A percentile compares a stretch with the other conserved stretches of the same genome.
Evolutionary conservation across 169 alveolate genomes (phyloP).

Genomic region (Eimeria tenella): DNA sequence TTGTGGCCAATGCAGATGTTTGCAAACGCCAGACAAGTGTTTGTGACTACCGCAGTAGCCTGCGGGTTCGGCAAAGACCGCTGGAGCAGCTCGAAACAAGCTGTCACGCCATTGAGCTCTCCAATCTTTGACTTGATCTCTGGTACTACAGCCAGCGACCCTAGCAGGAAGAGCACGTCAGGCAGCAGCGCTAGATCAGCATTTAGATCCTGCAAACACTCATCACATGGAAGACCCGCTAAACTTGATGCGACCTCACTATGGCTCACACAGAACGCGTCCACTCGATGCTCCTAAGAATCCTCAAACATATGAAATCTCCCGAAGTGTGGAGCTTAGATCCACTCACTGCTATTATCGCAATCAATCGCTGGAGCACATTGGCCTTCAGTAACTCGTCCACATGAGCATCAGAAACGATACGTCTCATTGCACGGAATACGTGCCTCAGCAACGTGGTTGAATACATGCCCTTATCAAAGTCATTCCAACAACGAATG

Average conservation of each 20-base stretch:
- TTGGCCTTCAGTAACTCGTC: constrained; percentile 78
- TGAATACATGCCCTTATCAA: constrained; percentile 72
- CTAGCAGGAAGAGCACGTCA: constrained; percentile 77
- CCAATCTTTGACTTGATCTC: constrained; percentile 79
- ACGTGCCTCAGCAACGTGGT: constrained; percentile 76
- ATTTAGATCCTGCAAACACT: constrained; percentile 61
- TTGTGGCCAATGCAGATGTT: constrained; percentile 91
- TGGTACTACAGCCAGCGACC: constrained; percentile 78
- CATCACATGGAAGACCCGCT: too few species aligned
- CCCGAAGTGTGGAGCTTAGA: too few species aligned
- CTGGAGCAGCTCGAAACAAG: constrained; percentile 70
- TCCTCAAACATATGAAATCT: too few species aligned
- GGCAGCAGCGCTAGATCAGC: constrained; percentile 79
- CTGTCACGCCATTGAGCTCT: constrained; percentile 73
- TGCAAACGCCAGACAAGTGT: constrained; percentile 93
- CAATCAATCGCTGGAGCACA: constrained; percentile 78
- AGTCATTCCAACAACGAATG: constrained; percentile 75
- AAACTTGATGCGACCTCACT: too few species aligned
- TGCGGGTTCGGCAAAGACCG: constrained; percentile 68
- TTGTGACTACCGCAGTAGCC: constrained; percentile 85
- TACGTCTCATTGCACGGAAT: constrained; percentile 80
- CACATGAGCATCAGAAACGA: constrained; percentile 78
- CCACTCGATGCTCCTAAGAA: too few species aligned
- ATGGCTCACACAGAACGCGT: too few species aligned
- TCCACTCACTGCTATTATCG: constrained; percentile 25